Conservation (phyloP, 1,139 yeast species). For the Yamadazyma friedrichii region DNA sequence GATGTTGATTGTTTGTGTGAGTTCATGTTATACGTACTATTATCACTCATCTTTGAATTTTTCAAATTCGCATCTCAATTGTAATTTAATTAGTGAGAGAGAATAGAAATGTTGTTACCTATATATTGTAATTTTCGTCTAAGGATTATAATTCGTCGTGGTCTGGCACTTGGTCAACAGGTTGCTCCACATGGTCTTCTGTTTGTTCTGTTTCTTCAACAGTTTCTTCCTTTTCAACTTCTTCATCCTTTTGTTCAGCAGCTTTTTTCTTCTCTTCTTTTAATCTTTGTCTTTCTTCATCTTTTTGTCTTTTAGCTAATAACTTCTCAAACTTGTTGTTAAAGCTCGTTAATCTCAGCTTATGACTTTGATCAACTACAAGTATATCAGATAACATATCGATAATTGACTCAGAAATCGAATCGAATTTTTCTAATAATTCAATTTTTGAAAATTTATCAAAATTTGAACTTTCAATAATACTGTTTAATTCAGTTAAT, state of each 20-base stretch:
- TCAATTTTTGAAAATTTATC: conserved; percentile 29
- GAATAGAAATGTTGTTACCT: not conserved
- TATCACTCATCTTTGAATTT: conserved; percentile 3
- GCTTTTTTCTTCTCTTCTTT: conserved; percentile 21
- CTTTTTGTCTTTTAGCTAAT: conserved; percentile 34
- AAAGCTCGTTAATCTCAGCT: conserved; percentile 38
- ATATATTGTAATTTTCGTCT: not conserved
- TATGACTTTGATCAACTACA: conserved; percentile 38
- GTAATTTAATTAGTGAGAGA: not conserved
- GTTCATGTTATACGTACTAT: conserved; percentile 2
- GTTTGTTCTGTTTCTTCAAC: conserved; percentile 10
- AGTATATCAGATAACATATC: conserved; percentile 33
- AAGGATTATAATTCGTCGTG: conserved; percentile 54
- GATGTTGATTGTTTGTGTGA: not conserved
- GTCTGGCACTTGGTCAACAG: conserved; percentile 16
- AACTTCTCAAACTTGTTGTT: conserved; percentile 33
- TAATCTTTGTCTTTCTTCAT: conserved; percentile 34
- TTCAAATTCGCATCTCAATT: conserved; percentile 1
- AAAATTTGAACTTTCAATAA: conserved; percentile 22
- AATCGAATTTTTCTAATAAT: conserved; percentile 33
- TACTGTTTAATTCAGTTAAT: conserved; percentile 29
- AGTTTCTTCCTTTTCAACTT: conserved; percentile 16
- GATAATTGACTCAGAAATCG: conserved; percentile 31
- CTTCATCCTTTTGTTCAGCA: conserved; percentile 19
- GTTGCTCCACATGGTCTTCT: conserved; percentile 17